Evolutionary conservation across 805 yeast genomes (phyloP).

Genomic region (Saitoella complicata): DNA sequence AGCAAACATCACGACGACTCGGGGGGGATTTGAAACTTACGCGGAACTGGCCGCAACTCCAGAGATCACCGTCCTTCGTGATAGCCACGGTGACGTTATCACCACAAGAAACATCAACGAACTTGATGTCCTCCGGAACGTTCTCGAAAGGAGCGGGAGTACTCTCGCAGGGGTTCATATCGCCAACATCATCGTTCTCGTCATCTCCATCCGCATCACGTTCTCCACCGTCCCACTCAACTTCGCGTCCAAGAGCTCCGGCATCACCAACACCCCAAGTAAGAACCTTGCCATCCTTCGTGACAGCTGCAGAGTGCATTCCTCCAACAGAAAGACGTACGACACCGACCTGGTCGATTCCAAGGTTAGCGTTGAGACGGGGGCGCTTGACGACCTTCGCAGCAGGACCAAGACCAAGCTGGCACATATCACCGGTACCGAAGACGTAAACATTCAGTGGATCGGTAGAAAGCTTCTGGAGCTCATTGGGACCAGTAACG

Average conservation of each 20-base stretch:
- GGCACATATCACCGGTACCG: constrained; percentile 97
- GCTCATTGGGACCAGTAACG: neutral
- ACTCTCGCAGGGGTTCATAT: constrained; percentile 73
- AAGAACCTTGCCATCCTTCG: constrained; percentile 66
- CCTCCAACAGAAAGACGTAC: constrained; percentile 92
- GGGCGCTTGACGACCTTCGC: constrained; percentile 92
- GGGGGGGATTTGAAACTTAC: constrained; percentile 1
- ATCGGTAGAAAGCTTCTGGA: constrained; percentile 15
- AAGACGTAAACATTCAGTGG: constrained; percentile 72
- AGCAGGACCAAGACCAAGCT: constrained; percentile 93
- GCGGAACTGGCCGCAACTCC: constrained; percentile 91
- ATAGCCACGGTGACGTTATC: constrained; percentile 78
- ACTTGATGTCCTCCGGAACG: constrained; percentile 31
- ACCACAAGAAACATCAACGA: constrained; percentile 77
- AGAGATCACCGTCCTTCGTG: constrained; percentile 69
- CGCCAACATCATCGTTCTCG: constrained; percentile 50
- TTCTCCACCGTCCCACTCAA: constrained; percentile 38
- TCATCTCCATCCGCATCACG: constrained; percentile 50
- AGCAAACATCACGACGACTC: neutral
- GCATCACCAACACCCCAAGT: constrained; percentile 97
- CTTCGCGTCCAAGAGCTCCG: constrained; percentile 76
- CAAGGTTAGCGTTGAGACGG: constrained; percentile 64
- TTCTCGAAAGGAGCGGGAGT: constrained; percentile 69
- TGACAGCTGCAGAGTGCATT: constrained; percentile 80
- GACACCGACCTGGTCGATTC: constrained; percentile 45